These are phyloP conservation scores for Fraxinus velutina DNA, from an alignment of 305 asterid species.

Conservation along the genomic window DNA sequence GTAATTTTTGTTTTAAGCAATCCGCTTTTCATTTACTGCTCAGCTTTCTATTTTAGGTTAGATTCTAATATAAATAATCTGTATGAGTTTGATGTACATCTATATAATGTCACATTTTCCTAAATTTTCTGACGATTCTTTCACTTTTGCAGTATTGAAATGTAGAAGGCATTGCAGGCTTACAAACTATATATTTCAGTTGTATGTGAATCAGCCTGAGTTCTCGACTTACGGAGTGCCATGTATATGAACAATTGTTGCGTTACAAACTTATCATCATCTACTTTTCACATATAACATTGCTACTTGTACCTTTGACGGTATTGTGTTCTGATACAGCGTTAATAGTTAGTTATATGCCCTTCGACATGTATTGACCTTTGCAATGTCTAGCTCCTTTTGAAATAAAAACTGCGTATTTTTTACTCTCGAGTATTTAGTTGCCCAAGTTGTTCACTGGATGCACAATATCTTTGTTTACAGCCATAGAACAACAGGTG, in stretches of 20 bases:
- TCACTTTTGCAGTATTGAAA: constrained; percentile 17
- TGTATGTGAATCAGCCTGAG: constrained; percentile 16
- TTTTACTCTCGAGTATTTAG: background rate
- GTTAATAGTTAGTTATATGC: background rate
- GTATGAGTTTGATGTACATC: background rate
- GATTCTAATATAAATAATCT: too few relatives aligned
- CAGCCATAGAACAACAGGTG: too few relatives aligned
- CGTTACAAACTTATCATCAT: background rate
- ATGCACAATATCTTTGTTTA: too few relatives aligned
- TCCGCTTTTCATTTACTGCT: background rate
- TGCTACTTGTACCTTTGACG: background rate
- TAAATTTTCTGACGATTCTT: background rate
- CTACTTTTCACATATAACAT: constrained; percentile 3
- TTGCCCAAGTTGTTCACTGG: background rate
- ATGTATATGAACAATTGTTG: constrained; percentile 29
- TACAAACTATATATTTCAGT: background rate
- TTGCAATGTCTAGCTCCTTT: background rate
- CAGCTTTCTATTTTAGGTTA: background rate
- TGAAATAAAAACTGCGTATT: background rate
- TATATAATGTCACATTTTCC: background rate
- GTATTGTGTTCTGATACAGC: background rate
- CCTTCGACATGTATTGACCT: background rate
- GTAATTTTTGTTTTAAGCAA: background rate
- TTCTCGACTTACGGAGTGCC: constrained; percentile 21
- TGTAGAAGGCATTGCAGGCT: constrained; percentile 9